A percentile compares a stretch with the other conserved stretches of the same genome.
Conservation (phyloP, 1,139 yeast species). For the Taphrina deformans region DNA sequence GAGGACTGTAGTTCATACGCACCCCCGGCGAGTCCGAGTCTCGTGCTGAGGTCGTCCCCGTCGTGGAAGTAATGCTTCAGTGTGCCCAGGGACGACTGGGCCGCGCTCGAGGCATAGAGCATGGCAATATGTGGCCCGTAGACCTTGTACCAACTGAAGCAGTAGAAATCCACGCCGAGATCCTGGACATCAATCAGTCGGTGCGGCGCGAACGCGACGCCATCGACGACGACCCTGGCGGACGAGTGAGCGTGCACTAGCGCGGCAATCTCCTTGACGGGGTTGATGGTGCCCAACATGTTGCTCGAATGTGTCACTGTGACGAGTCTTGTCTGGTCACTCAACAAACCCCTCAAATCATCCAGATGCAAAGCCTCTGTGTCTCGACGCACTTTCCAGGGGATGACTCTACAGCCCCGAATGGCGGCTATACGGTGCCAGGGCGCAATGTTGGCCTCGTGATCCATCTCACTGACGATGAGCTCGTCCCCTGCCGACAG, state of each 20-base stretch:
- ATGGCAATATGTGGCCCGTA: not conserved
- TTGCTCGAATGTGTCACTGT: constrained; percentile 6
- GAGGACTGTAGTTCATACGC: not conserved
- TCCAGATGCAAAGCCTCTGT: not conserved
- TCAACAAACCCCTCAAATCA: not conserved
- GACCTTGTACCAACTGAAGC: constrained; percentile 3
- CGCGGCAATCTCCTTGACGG: constrained; percentile 1
- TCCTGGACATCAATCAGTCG: not conserved
- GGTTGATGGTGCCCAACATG: constrained; percentile 4
- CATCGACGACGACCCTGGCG: not conserved
- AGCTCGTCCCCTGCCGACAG: not conserved
- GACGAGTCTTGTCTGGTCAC: not conserved
- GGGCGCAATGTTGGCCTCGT: constrained; percentile 6
- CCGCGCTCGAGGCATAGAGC: not conserved
- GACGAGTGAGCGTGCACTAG: not conserved
- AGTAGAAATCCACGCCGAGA: not conserved
- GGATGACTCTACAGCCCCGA: not conserved
- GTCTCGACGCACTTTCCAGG: not conserved
- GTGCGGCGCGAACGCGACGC: not conserved
- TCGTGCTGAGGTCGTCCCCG: not conserved
- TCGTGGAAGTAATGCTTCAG: not conserved
- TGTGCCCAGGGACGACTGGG: not conserved
- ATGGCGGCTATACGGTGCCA: not conserved
- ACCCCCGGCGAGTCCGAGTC: constrained; percentile 2
- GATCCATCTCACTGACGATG: constrained; percentile 5